A percentile compares a stretch with the other conserved stretches of the same genome.
Conservation (phyloP, 1,284 basidiomycete species). For the Kalmanozyma brasiliensis region DNA sequence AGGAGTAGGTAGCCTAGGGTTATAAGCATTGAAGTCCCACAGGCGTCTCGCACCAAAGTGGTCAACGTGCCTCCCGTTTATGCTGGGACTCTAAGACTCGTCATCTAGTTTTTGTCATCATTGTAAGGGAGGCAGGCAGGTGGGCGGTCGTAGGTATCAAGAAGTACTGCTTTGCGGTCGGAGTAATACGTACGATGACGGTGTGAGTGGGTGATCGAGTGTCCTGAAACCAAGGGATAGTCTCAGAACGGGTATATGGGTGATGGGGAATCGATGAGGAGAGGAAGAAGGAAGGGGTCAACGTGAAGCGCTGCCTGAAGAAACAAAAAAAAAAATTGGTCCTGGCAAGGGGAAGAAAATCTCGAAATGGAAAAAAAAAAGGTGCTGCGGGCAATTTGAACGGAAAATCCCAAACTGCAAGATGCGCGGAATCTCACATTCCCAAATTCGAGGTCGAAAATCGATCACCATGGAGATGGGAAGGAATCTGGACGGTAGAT, state of each 20-base stretch:
- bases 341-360: constrained; percentile 3
- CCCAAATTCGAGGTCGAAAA: background rate
- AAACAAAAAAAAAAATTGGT: constrained; percentile 4
- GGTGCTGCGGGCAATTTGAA: constrained; percentile 19
- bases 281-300: constrained; percentile 12
- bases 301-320: background rate
- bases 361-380: constrained; percentile 1
- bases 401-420: background rate
- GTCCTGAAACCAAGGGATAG: constrained; percentile 34
- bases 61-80: constrained; percentile 45
- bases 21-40: constrained; percentile 55
- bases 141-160: background rate
- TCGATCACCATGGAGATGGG: constrained; percentile 15
- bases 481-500: constrained; percentile 2
- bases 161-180: background rate
- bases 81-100: constrained; percentile 59
- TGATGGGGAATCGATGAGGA: constrained; percentile 37
- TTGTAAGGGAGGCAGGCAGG: constrained; percentile 8
- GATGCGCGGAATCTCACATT: constrained; percentile 8
- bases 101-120: constrained; percentile 63
- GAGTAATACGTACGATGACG: constrained; percentile 23
- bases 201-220: constrained; percentile 31
- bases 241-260: constrained; percentile 49
- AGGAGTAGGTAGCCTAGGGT: constrained; percentile 63
- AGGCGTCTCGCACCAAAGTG: constrained; percentile 36